These are phyloP conservation scores for Cladosporium colombiae DNA, from an alignment of 2,329 filamentous ascomycete species.

Conservation along the genomic window DNA sequence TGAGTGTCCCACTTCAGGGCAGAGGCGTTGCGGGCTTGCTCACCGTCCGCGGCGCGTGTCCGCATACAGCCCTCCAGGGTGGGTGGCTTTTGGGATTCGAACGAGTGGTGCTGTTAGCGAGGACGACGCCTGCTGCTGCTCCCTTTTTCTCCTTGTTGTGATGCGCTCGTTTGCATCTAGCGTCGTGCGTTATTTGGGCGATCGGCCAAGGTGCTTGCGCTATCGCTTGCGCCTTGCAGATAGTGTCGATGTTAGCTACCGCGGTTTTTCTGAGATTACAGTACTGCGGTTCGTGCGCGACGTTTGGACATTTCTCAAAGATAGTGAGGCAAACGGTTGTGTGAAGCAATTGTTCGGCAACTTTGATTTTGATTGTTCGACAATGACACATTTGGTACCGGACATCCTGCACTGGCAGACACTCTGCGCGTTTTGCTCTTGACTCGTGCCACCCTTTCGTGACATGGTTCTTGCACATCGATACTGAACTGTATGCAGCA, in stretches of 20 bases:
- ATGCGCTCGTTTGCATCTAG: background rate
- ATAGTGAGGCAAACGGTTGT: background rate
- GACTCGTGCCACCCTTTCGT: background rate
- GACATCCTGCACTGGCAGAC: background rate
- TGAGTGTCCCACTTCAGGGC: conserved; percentile 11
- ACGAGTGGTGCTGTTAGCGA: background rate
- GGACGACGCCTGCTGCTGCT: background rate
- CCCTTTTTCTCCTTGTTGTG: conserved; percentile 2
- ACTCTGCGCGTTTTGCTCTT: background rate
- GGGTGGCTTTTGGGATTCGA: background rate
- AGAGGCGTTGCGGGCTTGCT: conserved; percentile 10
- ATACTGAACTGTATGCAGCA: background rate
- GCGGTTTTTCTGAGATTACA: conserved; percentile 7
- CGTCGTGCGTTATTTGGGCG: background rate
- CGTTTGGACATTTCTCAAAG: background rate
- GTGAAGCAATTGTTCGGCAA: background rate
- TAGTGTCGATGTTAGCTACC: conserved; percentile 4
- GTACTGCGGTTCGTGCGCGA: background rate
- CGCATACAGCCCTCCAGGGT: background rate
- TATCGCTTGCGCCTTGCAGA: conserved; percentile 7
- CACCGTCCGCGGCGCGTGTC: background rate
- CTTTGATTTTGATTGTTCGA: background rate
- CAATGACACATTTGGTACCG: background rate
- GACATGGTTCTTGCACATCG: background rate
- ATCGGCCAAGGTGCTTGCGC: conserved; percentile 2